Base-by-base conservation (phyloP, 2,329 filamentous ascomycete species). In the Trichoderma sp. region DNA sequence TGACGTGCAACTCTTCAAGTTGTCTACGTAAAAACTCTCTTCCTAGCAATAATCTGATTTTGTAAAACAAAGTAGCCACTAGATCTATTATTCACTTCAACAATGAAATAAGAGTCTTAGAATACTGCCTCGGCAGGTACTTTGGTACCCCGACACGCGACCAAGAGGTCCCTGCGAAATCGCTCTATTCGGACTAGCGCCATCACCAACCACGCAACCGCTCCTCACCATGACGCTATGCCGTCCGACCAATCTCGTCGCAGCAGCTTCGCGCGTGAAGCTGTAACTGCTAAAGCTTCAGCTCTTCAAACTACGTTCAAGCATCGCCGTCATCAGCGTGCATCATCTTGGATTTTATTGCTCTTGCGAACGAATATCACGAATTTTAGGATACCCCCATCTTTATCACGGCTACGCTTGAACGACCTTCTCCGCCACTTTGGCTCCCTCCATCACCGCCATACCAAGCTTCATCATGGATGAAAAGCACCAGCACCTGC, bases 401-500 rank as follows among this genome's bases (percentile, higher is more conserved):
- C 47, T 13, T 24, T 21, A 33, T 11, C 8, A 2, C 10, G 24
- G 4, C n/a, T 24, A 21, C 53, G 53, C 53, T 43, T 43, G 4
- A 8, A 31, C 53, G 19, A 56, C 53, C 13, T 31, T 14, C 61
- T 35, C 1, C 1, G 47, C 47, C 10, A 13, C 11, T 13, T 19
- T 11, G 6, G 11, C 14, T 43, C 40, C 40, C 40, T n/a, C 19
- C 55, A 59, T 29, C 40, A 59, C 63, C 55, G 55, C 63, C 37
- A 62, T 63, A 27, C 33, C 16, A 19, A 19, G 11, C n/a, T 27
- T 59, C 58, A 47, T 27, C 68, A 79, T 79, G 78, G 76, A 79
- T 57, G 78, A 79, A 71, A 79, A 79, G 72, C 62, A 63, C 43
- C 62, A 40, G 31, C 70, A 33, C 21, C 35, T 70, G 63, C 57